Evolutionary conservation across 2,329 filamentous ascomycete genomes (phyloP).

Genomic region (Lachnellula suecica): DNA sequence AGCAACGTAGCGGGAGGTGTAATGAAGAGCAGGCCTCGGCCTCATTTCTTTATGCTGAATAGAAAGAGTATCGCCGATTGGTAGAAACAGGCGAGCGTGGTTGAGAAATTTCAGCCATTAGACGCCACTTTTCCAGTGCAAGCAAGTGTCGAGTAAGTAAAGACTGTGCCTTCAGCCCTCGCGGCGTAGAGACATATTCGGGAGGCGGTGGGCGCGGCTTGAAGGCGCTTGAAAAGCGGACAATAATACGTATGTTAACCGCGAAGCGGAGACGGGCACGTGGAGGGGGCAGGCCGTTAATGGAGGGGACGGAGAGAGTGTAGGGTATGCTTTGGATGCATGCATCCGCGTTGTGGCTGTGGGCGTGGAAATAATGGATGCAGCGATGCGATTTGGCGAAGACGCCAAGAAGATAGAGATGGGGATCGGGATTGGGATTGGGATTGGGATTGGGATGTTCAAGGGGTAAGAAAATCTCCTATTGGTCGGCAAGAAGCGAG

Average conservation of each 20-base stretch:
- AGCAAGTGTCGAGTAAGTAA: neutral
- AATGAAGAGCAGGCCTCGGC: conserved; percentile 6
- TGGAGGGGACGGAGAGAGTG: neutral
- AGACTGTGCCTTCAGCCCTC: no score
- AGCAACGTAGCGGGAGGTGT: neutral
- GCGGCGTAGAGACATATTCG: no score
- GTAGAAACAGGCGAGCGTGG: conserved; percentile 12
- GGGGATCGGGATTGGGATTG: neutral
- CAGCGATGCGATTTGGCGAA: no score
- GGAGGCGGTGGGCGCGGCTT: neutral
- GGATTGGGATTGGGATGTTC: neutral
- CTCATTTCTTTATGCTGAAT: conserved; percentile 6
- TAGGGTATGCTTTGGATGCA: neutral
- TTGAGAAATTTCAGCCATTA: conserved; percentile 5
- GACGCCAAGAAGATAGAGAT: neutral
- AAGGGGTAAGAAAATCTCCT: neutral
- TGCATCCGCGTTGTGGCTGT: no score
- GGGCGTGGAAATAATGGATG: no score
- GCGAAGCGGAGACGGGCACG: neutral
- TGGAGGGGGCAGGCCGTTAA: neutral
- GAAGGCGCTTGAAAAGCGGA: neutral
- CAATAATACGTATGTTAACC: neutral
- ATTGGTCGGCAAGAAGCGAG: neutral
- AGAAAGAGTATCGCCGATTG: conserved; percentile 15
- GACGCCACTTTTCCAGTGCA: conserved; percentile 6